Conservation (phyloP, 1,139 yeast species). For the Hanseniaspora sp. region DNA sequence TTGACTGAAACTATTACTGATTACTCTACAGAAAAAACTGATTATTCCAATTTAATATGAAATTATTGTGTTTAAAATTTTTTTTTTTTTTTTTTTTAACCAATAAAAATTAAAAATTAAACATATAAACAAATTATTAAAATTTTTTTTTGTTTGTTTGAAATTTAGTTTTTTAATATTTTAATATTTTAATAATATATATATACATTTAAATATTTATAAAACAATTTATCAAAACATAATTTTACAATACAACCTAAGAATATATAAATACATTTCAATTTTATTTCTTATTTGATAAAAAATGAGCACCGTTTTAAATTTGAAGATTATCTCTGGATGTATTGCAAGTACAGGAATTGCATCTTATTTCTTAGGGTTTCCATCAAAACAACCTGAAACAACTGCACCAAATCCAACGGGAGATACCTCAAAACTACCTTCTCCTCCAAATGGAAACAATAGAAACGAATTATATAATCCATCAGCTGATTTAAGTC, state of each 20-base stretch:
- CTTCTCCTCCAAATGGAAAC: slow-evolving; percentile 4
- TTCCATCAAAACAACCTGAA: slow-evolving; percentile 16
- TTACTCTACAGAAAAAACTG: neutral
- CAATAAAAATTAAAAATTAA: neutral
- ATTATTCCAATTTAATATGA: neutral
- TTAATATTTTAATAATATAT: too few species aligned
- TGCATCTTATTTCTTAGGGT: slow-evolving; percentile 19
- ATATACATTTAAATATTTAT: too few species aligned
- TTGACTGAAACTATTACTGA: neutral
- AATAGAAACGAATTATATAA: slow-evolving; percentile 1
- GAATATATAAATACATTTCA: neutral
- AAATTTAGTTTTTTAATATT: too few species aligned
- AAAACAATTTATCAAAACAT: too few species aligned
- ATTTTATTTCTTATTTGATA: neutral
- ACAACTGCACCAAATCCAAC: slow-evolving; percentile 12
- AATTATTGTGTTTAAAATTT: neutral
- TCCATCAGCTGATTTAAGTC: slow-evolving; percentile 30
- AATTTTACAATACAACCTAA: neutral
- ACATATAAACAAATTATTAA: too few species aligned
- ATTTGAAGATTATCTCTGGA: slow-evolving; percentile 7
- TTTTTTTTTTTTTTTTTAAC: neutral
- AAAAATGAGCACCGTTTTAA: slow-evolving; percentile 12
- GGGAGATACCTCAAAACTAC: slow-evolving; percentile 3
- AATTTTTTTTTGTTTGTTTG: too few species aligned
- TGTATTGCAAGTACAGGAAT: slow-evolving; percentile 19